Percentiles rank a stretch among this genome's conserved stretches.
phyloP scores from a whole-genome alignment of 1,139 yeast genomes.

The Suhomyces choctaworum region DNA sequence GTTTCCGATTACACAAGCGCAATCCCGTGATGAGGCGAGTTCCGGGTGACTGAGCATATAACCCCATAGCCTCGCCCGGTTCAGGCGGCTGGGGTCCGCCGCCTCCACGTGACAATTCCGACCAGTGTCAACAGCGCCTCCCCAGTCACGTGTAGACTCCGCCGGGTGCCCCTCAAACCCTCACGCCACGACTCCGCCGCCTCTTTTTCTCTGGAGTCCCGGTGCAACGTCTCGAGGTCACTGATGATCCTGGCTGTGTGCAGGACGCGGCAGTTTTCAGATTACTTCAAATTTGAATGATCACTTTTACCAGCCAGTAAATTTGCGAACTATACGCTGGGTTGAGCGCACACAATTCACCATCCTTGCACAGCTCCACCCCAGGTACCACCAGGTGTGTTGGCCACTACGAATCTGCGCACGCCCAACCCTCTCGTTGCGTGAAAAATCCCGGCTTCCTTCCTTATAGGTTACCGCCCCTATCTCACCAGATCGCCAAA shows the following conservation, averaged over 20 bases:
- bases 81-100: too few species aligned
- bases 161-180: too few species aligned
- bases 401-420: too few species aligned
- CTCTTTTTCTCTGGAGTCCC: neutral
- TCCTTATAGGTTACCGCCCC: neutral
- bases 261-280: conserved; percentile 5
- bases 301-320: conserved; percentile 10
- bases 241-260: conserved; percentile 2
- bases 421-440: too few species aligned
- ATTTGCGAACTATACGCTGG: conserved; percentile 4
- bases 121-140: too few species aligned
- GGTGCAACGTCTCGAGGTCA: neutral
- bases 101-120: too few species aligned
- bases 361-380: neutral
- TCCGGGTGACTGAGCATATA: too few species aligned
- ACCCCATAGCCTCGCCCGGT: too few species aligned
- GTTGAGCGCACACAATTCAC: neutral
- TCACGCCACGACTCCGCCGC: too few species aligned
- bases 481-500: neutral
- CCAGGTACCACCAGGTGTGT: too few species aligned
- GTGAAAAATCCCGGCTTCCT: too few species aligned
- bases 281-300: conserved; percentile 13
- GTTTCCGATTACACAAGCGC: neutral
- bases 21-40: neutral
- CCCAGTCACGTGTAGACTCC: too few species aligned